Evolutionary conservation across 768 basidiomycete species (phyloP).

Genomic region (Tephrocybe sp.): DNA sequence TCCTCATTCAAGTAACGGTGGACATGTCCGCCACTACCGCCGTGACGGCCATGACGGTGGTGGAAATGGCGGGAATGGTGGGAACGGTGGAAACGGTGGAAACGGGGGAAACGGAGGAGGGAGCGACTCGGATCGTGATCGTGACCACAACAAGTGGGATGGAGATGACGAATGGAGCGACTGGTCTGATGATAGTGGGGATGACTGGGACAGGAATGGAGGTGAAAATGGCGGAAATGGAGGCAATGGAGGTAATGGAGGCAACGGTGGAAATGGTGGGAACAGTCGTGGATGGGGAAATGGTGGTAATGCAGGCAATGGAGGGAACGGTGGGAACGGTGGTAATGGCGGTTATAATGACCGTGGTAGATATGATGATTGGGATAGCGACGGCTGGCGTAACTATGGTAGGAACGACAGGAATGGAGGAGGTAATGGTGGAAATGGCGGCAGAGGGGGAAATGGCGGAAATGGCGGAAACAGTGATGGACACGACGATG

Average conservation of each 20-base stretch:
- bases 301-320: not conserved
- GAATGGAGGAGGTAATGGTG: no score
- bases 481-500: no score
- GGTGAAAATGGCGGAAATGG: not conserved
- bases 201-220: not conserved
- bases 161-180: not conserved
- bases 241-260: not conserved
- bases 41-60: not conserved
- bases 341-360: no score
- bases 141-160: not conserved
- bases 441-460: no score
- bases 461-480: no score
- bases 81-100: no score
- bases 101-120: slow-evolving; percentile 22
- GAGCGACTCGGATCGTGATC: slow-evolving; percentile 17
- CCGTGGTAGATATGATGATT: no score
- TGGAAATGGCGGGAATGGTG: no score
- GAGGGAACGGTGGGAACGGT: not conserved
- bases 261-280: no score
- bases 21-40: not conserved
- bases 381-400: no score
- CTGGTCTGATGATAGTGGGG: not conserved
- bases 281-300: not conserved
- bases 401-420: no score
- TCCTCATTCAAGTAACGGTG: not conserved